These are phyloP conservation scores for Pilatotrama ljubarskyi DNA, from an alignment of 768 basidiomycete genomes.

Conservation along the genomic window DNA sequence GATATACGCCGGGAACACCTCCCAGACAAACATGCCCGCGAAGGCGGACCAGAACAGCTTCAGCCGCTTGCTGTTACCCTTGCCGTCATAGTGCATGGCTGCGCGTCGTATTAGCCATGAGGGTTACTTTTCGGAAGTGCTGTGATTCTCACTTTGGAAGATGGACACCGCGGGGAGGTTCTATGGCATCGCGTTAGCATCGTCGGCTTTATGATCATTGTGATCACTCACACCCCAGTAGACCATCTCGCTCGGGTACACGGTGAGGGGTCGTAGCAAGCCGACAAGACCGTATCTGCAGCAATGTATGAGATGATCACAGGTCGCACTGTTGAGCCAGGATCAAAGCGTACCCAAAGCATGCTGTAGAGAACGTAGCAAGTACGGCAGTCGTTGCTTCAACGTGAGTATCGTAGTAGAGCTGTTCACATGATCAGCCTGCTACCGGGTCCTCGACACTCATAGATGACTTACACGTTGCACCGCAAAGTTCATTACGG, in stretches of 20 bases:
- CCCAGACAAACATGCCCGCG: conserved; percentile 52
- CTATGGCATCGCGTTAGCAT: conserved; percentile 27
- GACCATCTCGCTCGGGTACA: conserved; percentile 65
- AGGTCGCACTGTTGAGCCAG: background rate
- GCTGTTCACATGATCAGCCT: conserved; percentile 32
- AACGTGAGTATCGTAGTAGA: conserved; percentile 61
- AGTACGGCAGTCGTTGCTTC: conserved; percentile 56
- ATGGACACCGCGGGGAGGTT: conserved; percentile 59
- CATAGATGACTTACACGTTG: conserved; percentile 43
- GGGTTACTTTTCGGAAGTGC: background rate
- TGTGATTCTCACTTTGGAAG: conserved; percentile 48
- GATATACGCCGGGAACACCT: conserved; percentile 55
- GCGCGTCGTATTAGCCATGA: conserved; percentile 26
- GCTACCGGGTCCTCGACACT: background rate
- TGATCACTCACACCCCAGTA: conserved; percentile 51
- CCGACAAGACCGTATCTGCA: conserved; percentile 62
- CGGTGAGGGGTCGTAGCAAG: conserved; percentile 55
- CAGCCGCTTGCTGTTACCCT: conserved; percentile 47
- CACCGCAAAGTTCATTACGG: conserved; percentile 62
- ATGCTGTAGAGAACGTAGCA: conserved; percentile 63
- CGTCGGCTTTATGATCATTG: background rate
- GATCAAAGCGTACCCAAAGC: conserved; percentile 49
- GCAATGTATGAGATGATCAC: conserved; percentile 1
- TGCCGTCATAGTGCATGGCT: conserved; percentile 52
- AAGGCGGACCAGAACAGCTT: conserved; percentile 55